Evolutionary conservation across 805 yeast species (phyloP), one percentile per base, ranked within the genome.

Genomic region (Saccharomyces mikatae): DNA sequence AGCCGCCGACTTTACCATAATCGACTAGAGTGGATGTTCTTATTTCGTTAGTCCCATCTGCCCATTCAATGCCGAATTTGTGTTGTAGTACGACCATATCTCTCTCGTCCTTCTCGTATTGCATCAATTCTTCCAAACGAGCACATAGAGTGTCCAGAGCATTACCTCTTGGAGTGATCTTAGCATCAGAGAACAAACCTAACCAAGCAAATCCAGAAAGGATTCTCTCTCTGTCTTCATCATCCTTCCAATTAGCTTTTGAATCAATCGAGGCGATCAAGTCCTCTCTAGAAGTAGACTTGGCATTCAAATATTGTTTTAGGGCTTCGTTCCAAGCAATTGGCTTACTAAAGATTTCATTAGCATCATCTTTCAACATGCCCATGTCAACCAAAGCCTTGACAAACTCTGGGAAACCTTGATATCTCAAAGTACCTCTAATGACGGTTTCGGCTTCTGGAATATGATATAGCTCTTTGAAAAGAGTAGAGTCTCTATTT

Each of bases 321-420:
- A 89, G 72, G 55, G 96, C 97, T 55, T 89, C 87, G 61, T 89
- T 91, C 99, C 99, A 94, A 49, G 96, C 78, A 55, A 78, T 73
- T 52, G 80, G 73, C 55, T 75, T 67, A 56, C 79, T 66, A 74
- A 91, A 83, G 59, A 78, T 74, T 57, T 81, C 84, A 58, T 74
- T 72, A 60, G 80, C 80, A 29, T 82, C 85, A 63, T 94, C 99
- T 70, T 82, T 84, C 70, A 94, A 80, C 81, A 94, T 85, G 27
- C 97, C 97, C 64, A 90, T 75, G 74, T 92, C 98, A 55, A 94
- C 98, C 51, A 94, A 80, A 48, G 86, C 97, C 77, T 91, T 91
- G 72, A 91, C 85, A 72, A 94, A 92, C 77, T 92, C 96, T 57
- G 98, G 97, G 92, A 94, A 94, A 51, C 99, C 99, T 77, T 90